Evolutionary conservation across 83 land plant species (phyloP), one percentile per base, ranked within the genome.

Genomic region (Thuja plicata): DNA sequence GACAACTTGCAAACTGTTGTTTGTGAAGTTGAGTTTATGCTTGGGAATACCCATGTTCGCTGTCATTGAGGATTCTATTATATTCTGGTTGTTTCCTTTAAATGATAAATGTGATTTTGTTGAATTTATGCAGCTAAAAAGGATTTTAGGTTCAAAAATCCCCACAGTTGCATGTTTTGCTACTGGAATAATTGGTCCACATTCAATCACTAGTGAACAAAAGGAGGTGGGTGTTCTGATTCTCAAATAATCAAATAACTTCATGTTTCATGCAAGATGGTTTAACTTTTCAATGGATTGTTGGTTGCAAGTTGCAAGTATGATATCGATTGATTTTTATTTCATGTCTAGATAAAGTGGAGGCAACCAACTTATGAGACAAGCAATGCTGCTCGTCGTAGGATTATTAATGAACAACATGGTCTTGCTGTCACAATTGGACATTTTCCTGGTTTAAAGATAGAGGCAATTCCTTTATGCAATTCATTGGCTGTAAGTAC

Each of bases 381-480:
- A 43, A 87, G 84, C 54, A 45, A 82, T 19, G 86, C 24, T 57
- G 38, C 12, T 11, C 24, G 37, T 32, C 38, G 60, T 17, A 66
- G 66, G 40, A 43, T 46, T 78, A 70, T 41, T 66, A 19, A 74
- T 78, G 81, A 24, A 5, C 77, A 79, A 37, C 62, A 71, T 35
- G 95, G 95, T 13, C 87, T 93, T 62, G 86, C 88, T n/a, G 85
- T 94, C 86, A 90, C 86, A 0, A 87, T 94, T 77, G 95, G 95
- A 19, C 89, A 81, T 84, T 37, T 94, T 3, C 95, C 95, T 15
- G 95, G 95, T 57, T 21, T 93, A 35, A 89, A 90, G 50, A 93
- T 90, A 84, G 73, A 87, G 86, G 89, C 87, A 5, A 80, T 94
- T 38, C 89, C 93, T 17, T 79, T 93, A 24, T 17, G 82, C 32